Evolutionary conservation across 192 early-diverging fungal species (phyloP).

Genomic region (Linderina pennispora): DNA sequence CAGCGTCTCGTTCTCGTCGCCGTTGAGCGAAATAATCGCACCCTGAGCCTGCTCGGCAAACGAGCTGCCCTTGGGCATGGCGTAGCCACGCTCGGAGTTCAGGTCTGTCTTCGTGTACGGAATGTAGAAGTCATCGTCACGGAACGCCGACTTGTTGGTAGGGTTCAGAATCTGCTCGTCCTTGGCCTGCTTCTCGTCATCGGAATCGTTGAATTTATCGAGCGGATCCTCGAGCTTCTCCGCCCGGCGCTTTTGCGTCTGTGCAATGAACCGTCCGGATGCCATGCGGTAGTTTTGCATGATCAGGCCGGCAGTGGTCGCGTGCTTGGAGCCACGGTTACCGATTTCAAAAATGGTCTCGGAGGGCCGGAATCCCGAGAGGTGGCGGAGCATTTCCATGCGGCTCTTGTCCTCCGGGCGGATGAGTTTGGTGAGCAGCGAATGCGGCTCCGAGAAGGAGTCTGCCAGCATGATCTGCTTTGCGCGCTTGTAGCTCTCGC

Average conservation of each 20-base stretch:
- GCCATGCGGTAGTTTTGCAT: constrained; percentile 60
- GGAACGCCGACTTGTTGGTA: constrained; percentile 21
- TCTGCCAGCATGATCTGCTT: constrained; percentile 69
- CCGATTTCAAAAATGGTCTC: constrained; percentile 97
- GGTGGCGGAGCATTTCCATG: constrained; percentile 60
- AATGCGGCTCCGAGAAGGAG: constrained; percentile 66
- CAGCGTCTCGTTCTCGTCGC: constrained; percentile 71
- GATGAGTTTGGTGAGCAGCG: constrained; percentile 57
- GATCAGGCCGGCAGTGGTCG: constrained; percentile 56
- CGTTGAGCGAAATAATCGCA: constrained; percentile 69
- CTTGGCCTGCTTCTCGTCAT: constrained; percentile 12
- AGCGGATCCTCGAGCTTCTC: constrained; percentile 38
- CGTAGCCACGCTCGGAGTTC: constrained; percentile 82
- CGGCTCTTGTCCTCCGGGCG: constrained; percentile 57
- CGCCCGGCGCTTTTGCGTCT: constrained; percentile 28
- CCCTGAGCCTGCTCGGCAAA: constrained; percentile 78
- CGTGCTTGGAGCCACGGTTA: constrained; percentile 70
- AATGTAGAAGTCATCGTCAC: constrained; percentile 86
- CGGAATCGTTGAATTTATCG: constrained; percentile 16
- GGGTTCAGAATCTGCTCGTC: constrained; percentile 13
- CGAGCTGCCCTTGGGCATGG: constrained; percentile 60
- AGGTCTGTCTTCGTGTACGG: constrained; percentile 76
- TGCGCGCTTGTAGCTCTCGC: constrained; percentile 79
- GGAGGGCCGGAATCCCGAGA: constrained; percentile 75
- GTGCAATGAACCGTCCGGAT: constrained; percentile 14